Base-by-base conservation (phyloP, 495 filamentous ascomycete species). In the Xylaria bambusicola region DNA sequence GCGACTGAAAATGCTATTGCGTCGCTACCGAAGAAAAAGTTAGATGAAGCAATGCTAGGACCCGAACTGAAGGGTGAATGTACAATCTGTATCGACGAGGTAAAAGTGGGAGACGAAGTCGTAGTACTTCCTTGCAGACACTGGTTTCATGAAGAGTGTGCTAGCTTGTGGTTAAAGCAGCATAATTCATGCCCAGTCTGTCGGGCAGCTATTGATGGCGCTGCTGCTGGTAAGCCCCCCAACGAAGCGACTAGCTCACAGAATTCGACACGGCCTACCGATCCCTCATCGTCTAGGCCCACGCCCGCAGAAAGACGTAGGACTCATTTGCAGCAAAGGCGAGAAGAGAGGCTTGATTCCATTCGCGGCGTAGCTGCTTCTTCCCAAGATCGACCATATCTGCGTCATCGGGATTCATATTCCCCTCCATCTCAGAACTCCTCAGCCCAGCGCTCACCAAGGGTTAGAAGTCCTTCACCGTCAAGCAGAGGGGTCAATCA, bases 101-200 rank as follows among this genome's bases (percentile, higher is more conserved):
- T 96, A 33, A 78, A 84, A 41, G 66, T 89, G 33, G 89, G 85
- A 13, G 88, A 87, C 23, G 86, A 92, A 69, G 89, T 94, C 6
- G 84, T 87, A 0, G 80, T 88, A 23, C 73, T 98, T 26, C 93
- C 93, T 2, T 98, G 94, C 74, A 86, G 80, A 2, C 94, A 98
- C 66, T 96, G 91, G 89, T 98, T 96, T 70, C 91, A 96, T 67
- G 86, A 81, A 48, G 74, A 81, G 13, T 96, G 92, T 64, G 86
- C 93, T 38, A 78, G 80, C 24, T 76, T 87, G 50, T 97, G 92
- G 92, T 72, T 97, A 29, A 84, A 81, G 65, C 88, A 94, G 68
- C 91, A 96, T 67, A 89, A 96, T 61, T 96, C 92, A 1, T 97
- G 92, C 66, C 92, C 92, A 3, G 90, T 94, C 56, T 97, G 92